Conservation (phyloP, 1,284 basidiomycete genomes). For the Polyporus tsugae region DNA sequence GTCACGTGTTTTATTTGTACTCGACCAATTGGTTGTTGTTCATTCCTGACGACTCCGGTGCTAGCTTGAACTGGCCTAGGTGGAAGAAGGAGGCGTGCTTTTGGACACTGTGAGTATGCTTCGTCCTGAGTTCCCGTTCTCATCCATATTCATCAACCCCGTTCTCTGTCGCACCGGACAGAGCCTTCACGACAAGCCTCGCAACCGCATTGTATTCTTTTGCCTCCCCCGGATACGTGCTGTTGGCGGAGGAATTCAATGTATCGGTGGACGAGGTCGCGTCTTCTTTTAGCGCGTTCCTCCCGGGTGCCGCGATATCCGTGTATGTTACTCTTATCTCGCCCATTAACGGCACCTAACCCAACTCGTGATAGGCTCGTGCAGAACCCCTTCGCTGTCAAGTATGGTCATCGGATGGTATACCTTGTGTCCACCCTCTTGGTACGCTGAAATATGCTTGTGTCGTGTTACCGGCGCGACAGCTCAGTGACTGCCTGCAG, state of each 20-base stretch:
- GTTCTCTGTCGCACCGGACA: constrained; percentile 17
- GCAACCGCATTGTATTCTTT: constrained; percentile 53
- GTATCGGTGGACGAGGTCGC: constrained; percentile 51
- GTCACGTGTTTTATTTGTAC: constrained; percentile 17
- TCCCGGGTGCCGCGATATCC: constrained; percentile 49
- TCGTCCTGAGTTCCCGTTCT: background rate
- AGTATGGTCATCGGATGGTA: constrained; percentile 55
- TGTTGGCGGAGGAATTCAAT: constrained; percentile 48
- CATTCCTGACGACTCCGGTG: background rate
- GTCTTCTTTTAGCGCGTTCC: constrained; percentile 51
- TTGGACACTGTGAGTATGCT: constrained; percentile 46
- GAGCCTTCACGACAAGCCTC: constrained; percentile 49
- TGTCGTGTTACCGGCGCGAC: too few relatives aligned
- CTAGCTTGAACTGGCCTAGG: constrained; percentile 52
- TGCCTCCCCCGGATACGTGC: constrained; percentile 50
- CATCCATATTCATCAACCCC: background rate
- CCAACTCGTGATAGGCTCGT: constrained; percentile 42
- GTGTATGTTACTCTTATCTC: constrained; percentile 40
- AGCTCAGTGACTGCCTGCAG: too few relatives aligned
- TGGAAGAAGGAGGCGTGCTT: constrained; percentile 57
- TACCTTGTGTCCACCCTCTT: constrained; percentile 50
- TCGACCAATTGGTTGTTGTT: background rate
- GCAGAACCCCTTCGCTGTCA: constrained; percentile 51
- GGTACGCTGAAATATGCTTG: too few relatives aligned
- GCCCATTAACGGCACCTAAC: background rate